Conservation (phyloP, 2,329 filamentous ascomycete species). For the Sporothrix humicola region DNA sequence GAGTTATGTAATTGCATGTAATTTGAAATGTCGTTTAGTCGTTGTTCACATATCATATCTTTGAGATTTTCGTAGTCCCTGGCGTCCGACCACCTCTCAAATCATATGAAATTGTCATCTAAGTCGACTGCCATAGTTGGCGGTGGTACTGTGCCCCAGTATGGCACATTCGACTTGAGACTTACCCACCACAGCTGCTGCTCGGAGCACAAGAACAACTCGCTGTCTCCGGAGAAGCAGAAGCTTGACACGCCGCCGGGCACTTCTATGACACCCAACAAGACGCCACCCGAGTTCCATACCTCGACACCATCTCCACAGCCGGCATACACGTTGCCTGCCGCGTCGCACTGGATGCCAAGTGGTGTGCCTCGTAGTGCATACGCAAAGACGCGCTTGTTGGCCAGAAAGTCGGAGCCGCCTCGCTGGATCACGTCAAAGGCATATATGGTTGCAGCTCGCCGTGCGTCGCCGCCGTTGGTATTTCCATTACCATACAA, state of each 20-base stretch:
- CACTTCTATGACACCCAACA: slow-evolving; percentile 52
- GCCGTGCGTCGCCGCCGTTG: slow-evolving; percentile 39
- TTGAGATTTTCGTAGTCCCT: background rate
- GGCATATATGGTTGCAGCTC: slow-evolving; percentile 53
- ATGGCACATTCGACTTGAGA: slow-evolving; percentile 38
- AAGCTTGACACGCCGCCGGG: slow-evolving; percentile 52
- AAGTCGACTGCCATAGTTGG: slow-evolving; percentile 25
- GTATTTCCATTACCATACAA: slow-evolving; percentile 35
- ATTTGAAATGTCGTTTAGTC: too few relatives aligned
- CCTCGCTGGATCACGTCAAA: slow-evolving; percentile 52
- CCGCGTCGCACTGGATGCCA: slow-evolving; percentile 50
- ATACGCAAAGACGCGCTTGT: slow-evolving; percentile 59
- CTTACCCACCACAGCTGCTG: slow-evolving; percentile 53
- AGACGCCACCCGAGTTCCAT: slow-evolving; percentile 52
- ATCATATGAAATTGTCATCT: slow-evolving; percentile 32
- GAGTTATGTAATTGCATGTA: background rate
- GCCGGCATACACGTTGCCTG: slow-evolving; percentile 55
- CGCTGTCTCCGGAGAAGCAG: slow-evolving; percentile 51
- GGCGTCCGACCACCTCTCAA: background rate
- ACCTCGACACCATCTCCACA: slow-evolving; percentile 58
- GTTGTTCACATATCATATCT: background rate
- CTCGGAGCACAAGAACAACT: slow-evolving; percentile 56
- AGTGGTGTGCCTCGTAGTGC: slow-evolving; percentile 53
- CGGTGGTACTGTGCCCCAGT: background rate
- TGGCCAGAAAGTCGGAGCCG: slow-evolving; percentile 51